Base-by-base conservation (phyloP, 148 eudicot genomes). In the Beta vulgaris region DNA sequence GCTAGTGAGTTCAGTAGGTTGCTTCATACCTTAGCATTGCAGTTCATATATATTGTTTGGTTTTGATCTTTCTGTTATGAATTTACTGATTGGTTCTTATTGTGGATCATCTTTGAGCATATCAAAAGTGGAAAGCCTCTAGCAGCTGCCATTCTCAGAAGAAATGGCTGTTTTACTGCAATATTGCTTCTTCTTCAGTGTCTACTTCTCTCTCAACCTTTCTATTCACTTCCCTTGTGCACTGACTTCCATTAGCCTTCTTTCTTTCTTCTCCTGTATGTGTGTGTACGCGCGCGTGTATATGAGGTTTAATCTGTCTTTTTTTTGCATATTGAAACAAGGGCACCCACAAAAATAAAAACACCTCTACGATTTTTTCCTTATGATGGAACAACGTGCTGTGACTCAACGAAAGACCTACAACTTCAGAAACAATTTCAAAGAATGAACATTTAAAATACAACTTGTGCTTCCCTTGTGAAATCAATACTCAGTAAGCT, bases 401-500 rank as follows among this genome's bases (percentile, higher is more conserved):
- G 98, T 80, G 85, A 85, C 64, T 44, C 90, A 46, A 68, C 87
- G 55, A 81, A 86, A 69, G 98, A 91, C 82, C 58, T 51, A 54
- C 81, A 87, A 68, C 69, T 93, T 76, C 87, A 85, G 84, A 87
- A 82, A 83, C 82, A 84, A 59, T 89, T 86, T 80, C 81, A 76
- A 74, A 85, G 83, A 21, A 91, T 91, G 96, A 87, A 89, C 43
- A 82, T 93, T 26, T 86, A 91, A 78, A 83, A 93, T 79, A 16
- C 88, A 80, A 78, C 77, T 21, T 93, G 98, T 89, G 88, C 88
- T 78, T 80, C 96, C 42, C 60, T 84, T 32, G 73, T 91, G 21
- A 85, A 89, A 80, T 91, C 98, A 23, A 84, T 91, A 19, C 88
- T 93, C 93, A 35, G 98, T 91, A 69, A 89, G 91, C 9, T 43